phyloP scores from a whole-genome alignment of 2,329 filamentous ascomycete species.

The Lecanicillium sp. region DNA sequence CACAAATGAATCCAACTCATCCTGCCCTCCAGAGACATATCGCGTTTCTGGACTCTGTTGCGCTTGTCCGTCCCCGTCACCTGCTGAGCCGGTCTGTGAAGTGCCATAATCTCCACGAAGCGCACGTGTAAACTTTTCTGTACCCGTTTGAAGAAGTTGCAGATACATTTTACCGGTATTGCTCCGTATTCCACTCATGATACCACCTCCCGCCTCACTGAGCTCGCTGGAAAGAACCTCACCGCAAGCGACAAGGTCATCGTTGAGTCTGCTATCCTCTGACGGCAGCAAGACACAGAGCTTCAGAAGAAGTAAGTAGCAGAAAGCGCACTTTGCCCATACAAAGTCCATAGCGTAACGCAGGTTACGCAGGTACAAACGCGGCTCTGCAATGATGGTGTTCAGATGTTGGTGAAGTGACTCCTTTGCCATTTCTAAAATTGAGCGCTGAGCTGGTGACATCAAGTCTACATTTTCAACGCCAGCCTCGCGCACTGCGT shows the following conservation, averaged over 20 bases:
- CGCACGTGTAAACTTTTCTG: conserved; percentile 14
- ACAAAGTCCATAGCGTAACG: conserved; percentile 49
- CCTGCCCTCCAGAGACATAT: conserved; percentile 18
- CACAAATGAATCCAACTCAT: conserved; percentile 43
- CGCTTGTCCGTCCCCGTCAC: too few species aligned
- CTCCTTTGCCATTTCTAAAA: conserved; percentile 40
- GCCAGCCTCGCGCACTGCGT: conserved; percentile 33
- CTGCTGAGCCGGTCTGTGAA: too few species aligned
- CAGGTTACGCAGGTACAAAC: conserved; percentile 39
- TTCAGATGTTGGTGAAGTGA: conserved; percentile 41
- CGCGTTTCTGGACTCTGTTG: not conserved
- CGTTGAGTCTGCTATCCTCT: conserved; percentile 7
- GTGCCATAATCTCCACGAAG: not conserved
- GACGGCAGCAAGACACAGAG: conserved; percentile 37
- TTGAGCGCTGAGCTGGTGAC: conserved; percentile 35
- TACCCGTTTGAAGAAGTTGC: conserved; percentile 15
- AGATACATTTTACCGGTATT: conserved; percentile 24
- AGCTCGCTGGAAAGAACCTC: conserved; percentile 17
- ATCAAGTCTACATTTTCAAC: conserved; percentile 30
- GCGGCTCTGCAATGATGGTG: conserved; percentile 35
- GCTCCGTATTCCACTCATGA: conserved; percentile 16
- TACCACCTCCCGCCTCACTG: conserved; percentile 12
- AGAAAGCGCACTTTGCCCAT: conserved; percentile 50
- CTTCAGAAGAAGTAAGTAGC: conserved; percentile 45
- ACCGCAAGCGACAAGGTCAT: conserved; percentile 12